These are phyloP conservation scores for Calonectria multiphialidica DNA, from an alignment of 2,329 filamentous ascomycete genomes.

Conservation along the genomic window DNA sequence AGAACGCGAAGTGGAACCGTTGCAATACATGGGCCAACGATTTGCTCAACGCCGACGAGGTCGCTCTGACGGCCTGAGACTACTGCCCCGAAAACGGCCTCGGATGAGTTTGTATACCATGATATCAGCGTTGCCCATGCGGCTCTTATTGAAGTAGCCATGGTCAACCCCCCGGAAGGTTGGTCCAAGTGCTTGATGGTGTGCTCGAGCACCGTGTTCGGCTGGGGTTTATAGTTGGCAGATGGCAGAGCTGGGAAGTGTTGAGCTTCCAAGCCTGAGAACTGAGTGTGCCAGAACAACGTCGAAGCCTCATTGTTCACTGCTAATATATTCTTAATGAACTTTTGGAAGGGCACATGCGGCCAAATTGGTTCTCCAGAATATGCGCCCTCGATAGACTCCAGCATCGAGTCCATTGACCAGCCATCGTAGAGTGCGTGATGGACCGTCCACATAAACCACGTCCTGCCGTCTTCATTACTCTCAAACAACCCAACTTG, in stretches of 20 bases:
- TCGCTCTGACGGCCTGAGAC: slow-evolving; percentile 1
- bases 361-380: neutral
- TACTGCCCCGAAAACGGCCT: slow-evolving; percentile 5
- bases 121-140: slow-evolving; percentile 4
- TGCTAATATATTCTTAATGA: slow-evolving; percentile 3
- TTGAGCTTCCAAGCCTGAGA: slow-evolving; percentile 4
- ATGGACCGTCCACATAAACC: slow-evolving; percentile 1
- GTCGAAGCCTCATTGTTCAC: neutral
- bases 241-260: slow-evolving; percentile 6
- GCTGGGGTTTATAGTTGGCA: neutral
- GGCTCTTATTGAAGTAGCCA: slow-evolving; percentile 1
- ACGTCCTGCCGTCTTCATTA: neutral
- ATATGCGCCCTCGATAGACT: slow-evolving; percentile 6
- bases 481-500: neutral
- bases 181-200: neutral
- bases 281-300: slow-evolving; percentile 2
- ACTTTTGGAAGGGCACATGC: slow-evolving; percentile 1
- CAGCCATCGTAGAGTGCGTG: slow-evolving; percentile 8
- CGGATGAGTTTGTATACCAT: slow-evolving; percentile 9
- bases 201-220: slow-evolving; percentile 4
- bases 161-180: neutral
- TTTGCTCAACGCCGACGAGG: neutral
- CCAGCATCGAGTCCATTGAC: slow-evolving; percentile 5
- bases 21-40: slow-evolving; percentile 3
- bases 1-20: slow-evolving; percentile 1